Conservation (phyloP, 2,329 filamentous ascomycete species). For the Exophiala sp. region DNA sequence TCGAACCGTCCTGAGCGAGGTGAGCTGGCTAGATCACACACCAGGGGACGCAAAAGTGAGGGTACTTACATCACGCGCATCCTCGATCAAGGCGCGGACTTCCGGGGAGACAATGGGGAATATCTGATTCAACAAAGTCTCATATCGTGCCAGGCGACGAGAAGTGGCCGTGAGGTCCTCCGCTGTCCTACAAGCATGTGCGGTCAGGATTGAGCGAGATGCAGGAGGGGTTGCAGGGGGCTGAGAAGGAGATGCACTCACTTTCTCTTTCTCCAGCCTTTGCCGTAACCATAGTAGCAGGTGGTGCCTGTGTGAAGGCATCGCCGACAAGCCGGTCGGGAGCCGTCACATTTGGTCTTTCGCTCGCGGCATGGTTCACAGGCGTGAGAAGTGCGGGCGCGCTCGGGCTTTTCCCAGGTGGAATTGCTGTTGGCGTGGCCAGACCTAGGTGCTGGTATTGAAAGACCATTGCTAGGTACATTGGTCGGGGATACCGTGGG, state of each 20-base stretch:
- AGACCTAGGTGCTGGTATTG: conserved; percentile 11
- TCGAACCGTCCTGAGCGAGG: conserved; percentile 13
- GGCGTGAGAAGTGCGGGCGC: conserved; percentile 28
- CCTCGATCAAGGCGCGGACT: conserved; percentile 27
- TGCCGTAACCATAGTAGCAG: conserved; percentile 29
- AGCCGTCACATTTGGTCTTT: conserved; percentile 29
- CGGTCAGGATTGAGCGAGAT: conserved; percentile 5
- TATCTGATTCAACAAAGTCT: conserved; percentile 26
- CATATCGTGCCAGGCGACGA: conserved; percentile 26
- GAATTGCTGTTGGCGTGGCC: conserved; percentile 2
- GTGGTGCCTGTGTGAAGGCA: conserved; percentile 28
- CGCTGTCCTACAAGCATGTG: conserved; percentile 20
- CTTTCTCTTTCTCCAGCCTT: conserved; percentile 30
- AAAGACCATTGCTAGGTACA: conserved; percentile 8
- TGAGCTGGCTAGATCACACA: background rate
- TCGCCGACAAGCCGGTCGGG: conserved; percentile 26
- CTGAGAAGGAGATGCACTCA: conserved; percentile 11
- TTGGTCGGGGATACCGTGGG: conserved; percentile 4
- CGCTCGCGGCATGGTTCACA: conserved; percentile 29
- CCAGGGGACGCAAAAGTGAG: background rate
- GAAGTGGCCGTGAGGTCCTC: conserved; percentile 28
- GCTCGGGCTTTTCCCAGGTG: conserved; percentile 27
- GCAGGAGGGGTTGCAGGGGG: background rate
- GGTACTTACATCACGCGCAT: conserved; percentile 24
- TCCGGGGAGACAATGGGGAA: conserved; percentile 26